phyloP scores from a whole-genome alignment of 371 early-diverging fungal species.

The Apophysomyces elegans region DNA sequence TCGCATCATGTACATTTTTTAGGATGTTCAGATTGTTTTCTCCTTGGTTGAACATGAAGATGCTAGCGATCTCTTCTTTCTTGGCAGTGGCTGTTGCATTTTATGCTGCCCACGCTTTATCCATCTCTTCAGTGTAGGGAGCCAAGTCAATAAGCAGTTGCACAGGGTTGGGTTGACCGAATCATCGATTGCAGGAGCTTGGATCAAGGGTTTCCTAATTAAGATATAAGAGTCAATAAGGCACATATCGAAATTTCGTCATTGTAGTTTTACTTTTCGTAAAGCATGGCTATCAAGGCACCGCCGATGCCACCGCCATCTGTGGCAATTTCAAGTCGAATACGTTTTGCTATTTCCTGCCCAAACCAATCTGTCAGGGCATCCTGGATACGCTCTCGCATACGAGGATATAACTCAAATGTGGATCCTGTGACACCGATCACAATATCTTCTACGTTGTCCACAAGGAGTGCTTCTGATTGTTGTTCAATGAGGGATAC shows the following conservation, averaged over 20 bases:
- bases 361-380: slow-evolving; percentile 46
- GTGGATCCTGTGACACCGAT: slow-evolving; percentile 47
- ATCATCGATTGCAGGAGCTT: neutral
- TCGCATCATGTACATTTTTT: too few species aligned
- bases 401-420: slow-evolving; percentile 46
- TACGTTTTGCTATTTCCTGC: slow-evolving; percentile 23
- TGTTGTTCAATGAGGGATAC: slow-evolving; percentile 42
- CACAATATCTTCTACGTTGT: slow-evolving; percentile 27
- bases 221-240: neutral
- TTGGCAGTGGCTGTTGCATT: neutral
- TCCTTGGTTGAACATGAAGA: slow-evolving; percentile 8
- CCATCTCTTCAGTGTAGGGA: neutral
- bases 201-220: neutral
- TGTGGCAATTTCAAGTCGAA: slow-evolving; percentile 42
- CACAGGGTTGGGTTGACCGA: neutral
- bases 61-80: neutral
- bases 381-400: slow-evolving; percentile 40
- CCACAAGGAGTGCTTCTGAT: slow-evolving; percentile 12
- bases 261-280: neutral
- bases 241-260: neutral
- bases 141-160: neutral
- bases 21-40: neutral
- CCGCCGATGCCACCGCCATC: slow-evolving; percentile 55
- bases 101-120: neutral
- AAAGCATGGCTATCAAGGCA: slow-evolving; percentile 52